Evolutionary conservation across 371 early-diverging fungal genomes (phyloP), one percentile per base, ranked within the genome.

Genomic region (Apophysomyces trapeziformis): DNA sequence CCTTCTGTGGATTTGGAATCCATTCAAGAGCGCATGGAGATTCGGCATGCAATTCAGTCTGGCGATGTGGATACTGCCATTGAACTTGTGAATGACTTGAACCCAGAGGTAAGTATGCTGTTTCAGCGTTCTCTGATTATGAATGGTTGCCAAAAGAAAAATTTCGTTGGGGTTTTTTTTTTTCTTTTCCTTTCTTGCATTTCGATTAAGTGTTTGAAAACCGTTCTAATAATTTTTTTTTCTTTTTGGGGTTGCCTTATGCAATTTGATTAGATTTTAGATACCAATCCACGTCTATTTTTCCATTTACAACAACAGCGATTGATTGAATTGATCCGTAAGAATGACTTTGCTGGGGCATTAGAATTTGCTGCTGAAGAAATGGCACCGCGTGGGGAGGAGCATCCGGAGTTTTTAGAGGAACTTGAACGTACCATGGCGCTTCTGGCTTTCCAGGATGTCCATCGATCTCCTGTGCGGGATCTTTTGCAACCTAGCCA

Each of bases 361-460:
- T 77, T 99, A 11, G 92, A 91, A 68, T 98, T 97, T 85, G 98
- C 99, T 1, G 95, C 96, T 70, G 97, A 97, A 59, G 98, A 98
- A 75, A 83, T 98, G 79, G 98, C 97, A 13, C 95, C 97, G 12
- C 88, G 95, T 16, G 99, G 97, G 4, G 96, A 96, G 76, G 96
- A 97, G 67, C 78, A 95, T 84, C 97, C 96, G 8, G 96, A 95
- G 75, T 93, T 97, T 73, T 74, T 98, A 35, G 87, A 92, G 56
- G 98, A 99, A 71, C 78, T 98, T 45, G 99, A 99, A 70, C 84
- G 89, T 32, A 96, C 98, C 1, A 97, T 99, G 98, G 92, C 97
- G 0, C 76, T 98, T 63, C 77, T 99, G 58, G 97, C 96, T 8
- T 98, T 96, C 78, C 95, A 95, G 43, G 82, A 89, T 60, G 66